These are phyloP conservation scores for Epichloe amarillans DNA, from an alignment of 2,329 filamentous ascomycete genomes.

Conservation along the genomic window DNA sequence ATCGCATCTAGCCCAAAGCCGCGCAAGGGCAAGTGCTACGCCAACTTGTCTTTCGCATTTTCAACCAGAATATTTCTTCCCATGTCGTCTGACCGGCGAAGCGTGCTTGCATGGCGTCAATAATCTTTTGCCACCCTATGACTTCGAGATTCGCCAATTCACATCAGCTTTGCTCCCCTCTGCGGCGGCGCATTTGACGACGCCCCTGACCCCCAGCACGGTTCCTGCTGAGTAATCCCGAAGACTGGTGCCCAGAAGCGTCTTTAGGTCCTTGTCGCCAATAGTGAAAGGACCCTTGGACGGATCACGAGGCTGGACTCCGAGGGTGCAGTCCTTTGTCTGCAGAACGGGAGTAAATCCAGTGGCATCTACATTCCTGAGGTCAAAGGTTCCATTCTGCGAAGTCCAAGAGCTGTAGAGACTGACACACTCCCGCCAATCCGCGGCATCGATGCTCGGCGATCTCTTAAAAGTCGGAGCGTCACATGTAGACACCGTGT, in stretches of 20 bases:
- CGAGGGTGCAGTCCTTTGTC: slow-evolving; percentile 14
- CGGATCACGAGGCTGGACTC: slow-evolving; percentile 12
- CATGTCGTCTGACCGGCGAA: neutral
- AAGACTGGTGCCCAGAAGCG: slow-evolving; percentile 11
- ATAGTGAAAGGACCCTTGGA: slow-evolving; percentile 10
- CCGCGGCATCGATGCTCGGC: slow-evolving; percentile 11
- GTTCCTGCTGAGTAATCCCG: slow-evolving; percentile 10
- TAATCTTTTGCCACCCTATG: slow-evolving; percentile 4
- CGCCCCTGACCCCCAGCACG: slow-evolving; percentile 10
- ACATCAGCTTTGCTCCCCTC: slow-evolving; percentile 9
- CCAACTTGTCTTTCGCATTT: neutral
- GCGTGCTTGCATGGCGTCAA: neutral
- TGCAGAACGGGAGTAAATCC: slow-evolving; percentile 14
- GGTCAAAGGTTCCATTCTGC: slow-evolving; percentile 18
- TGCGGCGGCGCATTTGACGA: slow-evolving; percentile 9
- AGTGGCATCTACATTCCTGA: slow-evolving; percentile 8
- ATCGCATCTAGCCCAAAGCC: no score
- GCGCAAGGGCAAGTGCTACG: no score
- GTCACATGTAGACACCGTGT: slow-evolving; percentile 15
- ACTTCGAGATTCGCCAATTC: slow-evolving; percentile 13
- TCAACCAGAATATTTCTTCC: neutral
- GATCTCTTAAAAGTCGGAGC: slow-evolving; percentile 12
- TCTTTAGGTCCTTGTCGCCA: slow-evolving; percentile 13
- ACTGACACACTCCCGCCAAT: slow-evolving; percentile 19
- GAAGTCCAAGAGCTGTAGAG: slow-evolving; percentile 17